Evolutionary conservation across 306 rosid genomes (phyloP).

Genomic region (Pachyrhizus erosus): DNA sequence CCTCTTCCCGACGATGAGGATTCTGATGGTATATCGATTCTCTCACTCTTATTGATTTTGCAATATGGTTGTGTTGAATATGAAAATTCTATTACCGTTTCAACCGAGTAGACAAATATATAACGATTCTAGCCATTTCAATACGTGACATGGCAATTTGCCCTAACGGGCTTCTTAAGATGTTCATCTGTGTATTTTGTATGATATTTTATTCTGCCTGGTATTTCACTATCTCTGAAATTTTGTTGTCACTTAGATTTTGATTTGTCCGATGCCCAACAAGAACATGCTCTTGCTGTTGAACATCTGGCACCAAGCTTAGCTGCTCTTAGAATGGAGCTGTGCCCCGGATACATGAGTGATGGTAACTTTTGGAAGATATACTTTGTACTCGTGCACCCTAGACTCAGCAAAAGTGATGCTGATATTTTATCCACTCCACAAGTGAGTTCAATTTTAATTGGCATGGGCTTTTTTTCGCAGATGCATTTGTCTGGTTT

Average conservation of each 20-base stretch:
- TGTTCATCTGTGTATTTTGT: neutral
- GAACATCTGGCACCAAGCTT: slow-evolving; percentile 75
- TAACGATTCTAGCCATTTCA: too few species aligned
- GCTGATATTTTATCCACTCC: slow-evolving; percentile 76
- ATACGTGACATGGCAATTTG: neutral
- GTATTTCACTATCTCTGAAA: neutral
- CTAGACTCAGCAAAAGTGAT: slow-evolving; percentile 68
- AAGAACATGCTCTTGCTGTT: slow-evolving; percentile 87
- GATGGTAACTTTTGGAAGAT: slow-evolving; percentile 85
- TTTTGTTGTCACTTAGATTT: slow-evolving; percentile 50
- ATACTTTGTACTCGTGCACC: slow-evolving; percentile 82
- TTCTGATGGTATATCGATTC: slow-evolving; percentile 62
- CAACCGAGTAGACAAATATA: too few species aligned
- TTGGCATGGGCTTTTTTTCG: neutral
- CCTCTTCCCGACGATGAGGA: slow-evolving; percentile 73
- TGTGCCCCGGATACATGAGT: slow-evolving; percentile 86
- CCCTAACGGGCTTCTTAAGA: neutral
- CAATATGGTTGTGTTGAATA: neutral
- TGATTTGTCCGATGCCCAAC: slow-evolving; percentile 86
- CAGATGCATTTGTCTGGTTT: slow-evolving; percentile 1
- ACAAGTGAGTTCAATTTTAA: slow-evolving; percentile 59
- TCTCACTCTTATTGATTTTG: neutral
- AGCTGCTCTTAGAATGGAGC: slow-evolving; percentile 85
- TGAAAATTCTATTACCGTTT: neutral
- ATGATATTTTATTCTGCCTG: slow-evolving; percentile 3